These are phyloP conservation scores for Ascochyta viciae-villosae DNA, from an alignment of 2,329 filamentous ascomycete genomes.

Conservation along the genomic window DNA sequence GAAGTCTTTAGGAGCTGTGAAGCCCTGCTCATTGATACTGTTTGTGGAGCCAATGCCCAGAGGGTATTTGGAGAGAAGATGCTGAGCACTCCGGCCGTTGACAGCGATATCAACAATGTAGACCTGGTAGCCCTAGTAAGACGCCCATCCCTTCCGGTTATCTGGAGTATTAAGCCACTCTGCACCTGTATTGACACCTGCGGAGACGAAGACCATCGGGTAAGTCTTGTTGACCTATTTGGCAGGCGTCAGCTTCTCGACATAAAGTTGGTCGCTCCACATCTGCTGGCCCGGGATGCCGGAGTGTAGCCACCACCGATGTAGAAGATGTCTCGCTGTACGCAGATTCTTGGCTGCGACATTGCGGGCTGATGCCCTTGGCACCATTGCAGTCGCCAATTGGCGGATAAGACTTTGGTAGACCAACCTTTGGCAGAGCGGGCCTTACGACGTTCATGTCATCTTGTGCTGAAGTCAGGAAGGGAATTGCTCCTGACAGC, in stretches of 20 bases:
- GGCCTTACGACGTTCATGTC: neutral
- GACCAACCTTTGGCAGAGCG: neutral
- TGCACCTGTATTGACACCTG: constrained; percentile 26
- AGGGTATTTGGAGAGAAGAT: constrained; percentile 15
- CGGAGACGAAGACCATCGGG: constrained; percentile 34
- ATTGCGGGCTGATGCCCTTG: constrained; percentile 27
- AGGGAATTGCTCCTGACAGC: constrained; percentile 7
- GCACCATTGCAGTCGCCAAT: constrained; percentile 22
- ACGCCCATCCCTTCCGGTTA: constrained; percentile 28
- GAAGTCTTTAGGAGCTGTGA: constrained; percentile 23
- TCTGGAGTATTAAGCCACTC: constrained; percentile 28
- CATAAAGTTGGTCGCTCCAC: constrained; percentile 29
- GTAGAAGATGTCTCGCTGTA: constrained; percentile 35
- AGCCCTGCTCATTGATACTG: constrained; percentile 20
- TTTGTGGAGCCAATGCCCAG: constrained; percentile 23
- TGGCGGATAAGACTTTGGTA: neutral
- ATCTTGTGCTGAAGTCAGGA: constrained; percentile 7
- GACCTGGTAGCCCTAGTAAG: constrained; percentile 31
- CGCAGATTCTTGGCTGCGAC: constrained; percentile 28
- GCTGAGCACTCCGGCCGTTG: constrained; percentile 19
- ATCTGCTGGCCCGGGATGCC: constrained; percentile 26
- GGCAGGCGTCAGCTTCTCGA: constrained; percentile 30
- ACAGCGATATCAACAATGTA: constrained; percentile 28
- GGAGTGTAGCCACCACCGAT: constrained; percentile 35
- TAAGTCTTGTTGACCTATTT: constrained; percentile 19